Evolutionary conservation across 2,329 filamentous ascomycete genomes (phyloP).

Genomic region (Periconia digitata): DNA sequence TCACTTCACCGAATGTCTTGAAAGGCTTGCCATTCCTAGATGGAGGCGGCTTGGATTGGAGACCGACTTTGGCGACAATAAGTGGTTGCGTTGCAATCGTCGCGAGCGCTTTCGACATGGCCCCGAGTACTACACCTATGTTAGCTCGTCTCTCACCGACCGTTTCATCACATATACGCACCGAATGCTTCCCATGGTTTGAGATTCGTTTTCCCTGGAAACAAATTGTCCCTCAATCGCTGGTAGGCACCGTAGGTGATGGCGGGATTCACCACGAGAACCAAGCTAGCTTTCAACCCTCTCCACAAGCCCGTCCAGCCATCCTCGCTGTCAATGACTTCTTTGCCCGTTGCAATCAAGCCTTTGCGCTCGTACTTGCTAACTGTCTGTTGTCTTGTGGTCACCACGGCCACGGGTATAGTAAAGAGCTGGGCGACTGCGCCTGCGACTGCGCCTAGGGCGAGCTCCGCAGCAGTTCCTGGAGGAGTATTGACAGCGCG

Average conservation of each 20-base stretch:
- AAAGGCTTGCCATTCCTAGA: slow-evolving; percentile 86
- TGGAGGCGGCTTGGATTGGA: slow-evolving; percentile 90
- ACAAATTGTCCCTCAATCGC: slow-evolving; percentile 75
- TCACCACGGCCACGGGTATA: slow-evolving; percentile 93
- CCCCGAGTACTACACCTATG: slow-evolving; percentile 70
- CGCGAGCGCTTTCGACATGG: slow-evolving; percentile 87
- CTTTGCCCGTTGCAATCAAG: slow-evolving; percentile 80
- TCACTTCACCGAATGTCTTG: slow-evolving; percentile 89
- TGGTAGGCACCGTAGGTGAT: slow-evolving; percentile 99
- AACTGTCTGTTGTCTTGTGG: slow-evolving; percentile 94
- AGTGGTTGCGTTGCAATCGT: slow-evolving; percentile 92
- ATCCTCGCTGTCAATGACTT: slow-evolving; percentile 89
- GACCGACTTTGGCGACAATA: slow-evolving; percentile 95
- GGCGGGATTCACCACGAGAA: slow-evolving; percentile 91
- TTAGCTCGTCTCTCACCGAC: slow-evolving; percentile 14
- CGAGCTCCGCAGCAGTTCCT: slow-evolving; percentile 78
- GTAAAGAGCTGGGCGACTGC: slow-evolving; percentile 94
- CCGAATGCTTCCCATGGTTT: slow-evolving; percentile 87
- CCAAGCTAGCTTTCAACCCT: slow-evolving; percentile 91
- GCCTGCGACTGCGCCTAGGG: slow-evolving; percentile 82
- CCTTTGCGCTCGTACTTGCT: slow-evolving; percentile 81
- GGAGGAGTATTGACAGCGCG: slow-evolving; percentile 63
- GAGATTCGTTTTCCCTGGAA: slow-evolving; percentile 73
- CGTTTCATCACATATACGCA: slow-evolving; percentile 54
- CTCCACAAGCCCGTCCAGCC: slow-evolving; percentile 89